Conservation (phyloP, 2,329 filamentous ascomycete genomes). For the Venturia aucupariae region DNA sequence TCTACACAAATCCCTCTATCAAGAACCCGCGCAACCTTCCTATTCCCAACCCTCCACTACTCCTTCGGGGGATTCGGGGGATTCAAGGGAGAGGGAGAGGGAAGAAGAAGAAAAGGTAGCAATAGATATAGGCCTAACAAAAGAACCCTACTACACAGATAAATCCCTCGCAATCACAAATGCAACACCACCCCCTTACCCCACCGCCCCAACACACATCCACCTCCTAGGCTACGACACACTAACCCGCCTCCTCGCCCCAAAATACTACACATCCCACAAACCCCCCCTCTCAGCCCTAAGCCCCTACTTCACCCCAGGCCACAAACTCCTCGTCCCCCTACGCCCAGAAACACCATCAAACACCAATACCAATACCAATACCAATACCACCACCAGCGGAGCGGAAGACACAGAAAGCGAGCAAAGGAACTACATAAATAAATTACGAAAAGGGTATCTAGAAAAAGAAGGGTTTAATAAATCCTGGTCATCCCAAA, state of each 20-base stretch:
- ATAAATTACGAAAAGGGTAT: slow-evolving; percentile 36
- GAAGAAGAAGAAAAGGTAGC: slow-evolving; percentile 28
- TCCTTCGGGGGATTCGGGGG: too few species aligned
- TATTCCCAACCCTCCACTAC: too few species aligned
- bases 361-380: too few species aligned
- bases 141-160: slow-evolving; percentile 62
- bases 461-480: slow-evolving; percentile 46
- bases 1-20: too few species aligned
- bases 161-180: slow-evolving; percentile 54
- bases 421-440: slow-evolving; percentile 48
- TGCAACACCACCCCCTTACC: slow-evolving; percentile 25
- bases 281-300: slow-evolving; percentile 48
- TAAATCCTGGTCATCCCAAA: slow-evolving; percentile 48
- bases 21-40: too few species aligned
- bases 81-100: neutral
- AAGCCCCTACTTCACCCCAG: slow-evolving; percentile 50
- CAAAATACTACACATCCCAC: slow-evolving; percentile 56
- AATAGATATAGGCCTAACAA: slow-evolving; percentile 61
- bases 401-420: slow-evolving; percentile 33
- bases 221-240: slow-evolving; percentile 72
- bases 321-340: slow-evolving; percentile 54
- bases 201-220: slow-evolving; percentile 41
- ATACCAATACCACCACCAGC: slow-evolving; percentile 30
- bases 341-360: slow-evolving; percentile 38
- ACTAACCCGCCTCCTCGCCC: slow-evolving; percentile 59